Evolutionary conservation across 2,329 filamentous ascomycete species (phyloP).

Genomic region (Tolypocladium pustulatum): DNA sequence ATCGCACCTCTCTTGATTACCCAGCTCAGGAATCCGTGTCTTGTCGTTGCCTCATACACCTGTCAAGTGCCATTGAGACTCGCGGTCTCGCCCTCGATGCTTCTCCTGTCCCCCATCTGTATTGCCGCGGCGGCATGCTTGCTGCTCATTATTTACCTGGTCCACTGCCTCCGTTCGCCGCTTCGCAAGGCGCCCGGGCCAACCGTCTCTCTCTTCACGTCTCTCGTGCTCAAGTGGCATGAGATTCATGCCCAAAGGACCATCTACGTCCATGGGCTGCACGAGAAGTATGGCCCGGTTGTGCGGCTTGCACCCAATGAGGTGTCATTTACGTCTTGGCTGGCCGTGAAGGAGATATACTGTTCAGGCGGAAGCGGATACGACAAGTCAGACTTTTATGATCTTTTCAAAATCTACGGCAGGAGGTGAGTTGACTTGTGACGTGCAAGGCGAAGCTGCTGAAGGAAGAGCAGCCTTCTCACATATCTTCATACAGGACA

Average conservation of each 20-base stretch:
- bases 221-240: constrained; percentile 41
- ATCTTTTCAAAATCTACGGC: constrained; percentile 48
- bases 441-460: background rate
- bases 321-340: constrained; percentile 45
- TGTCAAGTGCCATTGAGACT: background rate
- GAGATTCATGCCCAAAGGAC: constrained; percentile 44
- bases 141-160: constrained; percentile 13
- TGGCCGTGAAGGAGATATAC: constrained; percentile 53
- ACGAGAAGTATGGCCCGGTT: constrained; percentile 43
- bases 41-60: background rate
- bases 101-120: constrained; percentile 17
- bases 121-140: constrained; percentile 12
- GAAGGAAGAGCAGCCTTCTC: background rate
- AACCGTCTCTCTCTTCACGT: constrained; percentile 35
- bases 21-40: background rate
- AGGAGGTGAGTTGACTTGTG: constrained; percentile 36
- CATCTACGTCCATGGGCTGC: constrained; percentile 43
- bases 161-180: constrained; percentile 20
- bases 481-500: constrained; percentile 25
- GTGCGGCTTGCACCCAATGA: constrained; percentile 49
- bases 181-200: constrained; percentile 37
- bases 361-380: constrained; percentile 50
- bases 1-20: background rate
- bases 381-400: constrained; percentile 55
- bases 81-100: constrained; percentile 9